These are phyloP conservation scores for Naematelia encephala DNA, from an alignment of 768 basidiomycete species.

Conservation along the genomic window DNA sequence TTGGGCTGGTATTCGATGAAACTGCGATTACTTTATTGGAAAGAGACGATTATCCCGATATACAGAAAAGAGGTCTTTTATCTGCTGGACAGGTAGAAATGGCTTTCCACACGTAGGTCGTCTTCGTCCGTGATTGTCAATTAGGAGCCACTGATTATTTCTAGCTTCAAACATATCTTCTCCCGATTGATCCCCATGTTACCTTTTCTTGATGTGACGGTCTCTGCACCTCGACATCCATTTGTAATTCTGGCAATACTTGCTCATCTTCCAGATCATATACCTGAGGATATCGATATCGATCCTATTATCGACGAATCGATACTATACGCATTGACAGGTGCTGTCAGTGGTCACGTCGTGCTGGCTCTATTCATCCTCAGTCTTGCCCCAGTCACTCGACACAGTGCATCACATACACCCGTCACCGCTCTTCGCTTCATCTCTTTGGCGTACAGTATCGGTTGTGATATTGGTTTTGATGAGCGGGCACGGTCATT, in stretches of 20 bases:
- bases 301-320: constrained; percentile 19
- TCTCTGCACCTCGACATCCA: constrained; percentile 21
- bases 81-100: constrained; percentile 18
- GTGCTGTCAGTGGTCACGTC: constrained; percentile 15
- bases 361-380: constrained; percentile 28
- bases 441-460: constrained; percentile 21
- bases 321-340: constrained; percentile 14
- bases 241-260: constrained; percentile 28
- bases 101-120: constrained; percentile 25
- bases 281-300: not conserved
- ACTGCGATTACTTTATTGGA: constrained; percentile 7
- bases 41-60: constrained; percentile 12
- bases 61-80: constrained; percentile 11
- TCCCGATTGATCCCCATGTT: constrained; percentile 21
- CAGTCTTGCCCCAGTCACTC: constrained; percentile 11
- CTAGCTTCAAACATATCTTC: constrained; percentile 32
- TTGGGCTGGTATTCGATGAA: constrained; percentile 9
- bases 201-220: constrained; percentile 22
- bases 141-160: too few species aligned
- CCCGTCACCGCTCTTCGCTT: constrained; percentile 13
- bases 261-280: constrained; percentile 1
- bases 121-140: too few species aligned
- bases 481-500: constrained; percentile 10
- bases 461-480: constrained; percentile 21
- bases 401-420: not conserved